A percentile compares a stretch with the other conserved stretches of the same genome.
These are phyloP conservation scores for Pezicula rhizophila DNA, from an alignment of 2,329 filamentous ascomycete species.

Conservation along the genomic window DNA sequence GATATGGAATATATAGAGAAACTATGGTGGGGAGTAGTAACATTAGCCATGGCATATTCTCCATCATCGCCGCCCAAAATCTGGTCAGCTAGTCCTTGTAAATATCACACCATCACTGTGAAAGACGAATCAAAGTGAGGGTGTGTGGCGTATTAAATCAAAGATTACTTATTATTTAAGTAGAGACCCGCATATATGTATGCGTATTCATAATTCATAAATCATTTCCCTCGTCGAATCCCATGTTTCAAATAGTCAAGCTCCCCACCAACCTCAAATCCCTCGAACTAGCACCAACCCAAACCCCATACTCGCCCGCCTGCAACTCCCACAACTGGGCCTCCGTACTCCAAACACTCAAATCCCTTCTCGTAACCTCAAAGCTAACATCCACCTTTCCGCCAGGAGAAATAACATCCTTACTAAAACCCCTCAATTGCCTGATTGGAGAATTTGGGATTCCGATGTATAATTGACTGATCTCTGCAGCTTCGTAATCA, in stretches of 20 bases:
- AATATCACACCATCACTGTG: too few relatives aligned
- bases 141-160: too few relatives aligned
- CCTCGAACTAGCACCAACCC: conserved; percentile 15
- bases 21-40: too few relatives aligned
- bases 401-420: conserved; percentile 40
- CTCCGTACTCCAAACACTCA: conserved; percentile 76
- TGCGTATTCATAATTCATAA: too few relatives aligned
- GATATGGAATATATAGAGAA: too few relatives aligned
- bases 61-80: too few relatives aligned
- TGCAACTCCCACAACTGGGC: conserved; percentile 69
- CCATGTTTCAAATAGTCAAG: not conserved
- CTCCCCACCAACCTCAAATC: conserved; percentile 13
- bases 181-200: too few relatives aligned
- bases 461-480: conserved; percentile 43
- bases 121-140: too few relatives aligned
- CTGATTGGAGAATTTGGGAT: conserved; percentile 31
- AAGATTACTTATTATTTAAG: too few relatives aligned
- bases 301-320: conserved; percentile 11
- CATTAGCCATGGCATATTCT: too few relatives aligned
- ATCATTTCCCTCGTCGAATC: too few relatives aligned
- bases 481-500: conserved; percentile 41
- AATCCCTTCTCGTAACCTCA: conserved; percentile 68
- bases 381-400: conserved; percentile 57
- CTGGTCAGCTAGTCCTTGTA: too few relatives aligned
- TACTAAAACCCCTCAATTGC: conserved; percentile 11